Base-by-base conservation (phyloP, 2,329 filamentous ascomycete genomes). In the Claviceps arundinis region DNA sequence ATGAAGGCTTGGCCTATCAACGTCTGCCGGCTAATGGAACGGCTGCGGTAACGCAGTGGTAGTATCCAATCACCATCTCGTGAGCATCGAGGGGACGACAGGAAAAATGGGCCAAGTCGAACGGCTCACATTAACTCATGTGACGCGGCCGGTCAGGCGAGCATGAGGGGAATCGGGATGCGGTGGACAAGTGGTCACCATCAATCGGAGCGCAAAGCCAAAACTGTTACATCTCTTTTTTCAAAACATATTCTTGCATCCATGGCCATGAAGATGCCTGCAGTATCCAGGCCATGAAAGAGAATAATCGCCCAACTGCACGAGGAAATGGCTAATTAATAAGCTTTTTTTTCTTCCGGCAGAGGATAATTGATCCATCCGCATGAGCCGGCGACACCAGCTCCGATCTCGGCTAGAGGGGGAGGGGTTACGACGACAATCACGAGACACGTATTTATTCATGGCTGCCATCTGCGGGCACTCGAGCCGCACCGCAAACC, bases 381-480 rank as follows among this genome's bases (percentile, higher is more conserved):
- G 8, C 26, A 30, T 30, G 26, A 30, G 26, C 26, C 26, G 26
- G 26, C 44, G 44, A 46, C 44, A 46, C 24, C 30, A 26, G 49
- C 52, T 54, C 52, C 52, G 52, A 51, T 54, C 17, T 54, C 52
- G 52, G 52, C 49, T 45, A 50, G 44, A 13, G 52, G 51, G 52
- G 49, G 52, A 54, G 52, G 52, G 52, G 52, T 40, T 44, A 9
- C 45, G 34, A 40, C 38, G 14, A 17, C 41, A 37, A 49, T 37
- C 17, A 17, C 7, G 13, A 48, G 37, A n/a, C 51, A 37, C n/a
- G 47, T 46, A 46, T 46, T 46, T 46, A 46, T 46, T 46, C 44
- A 17, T 0, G 11, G 34, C 24, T 17, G 44, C 44, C 26, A 17
- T 24, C 44, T 46, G 16, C 34, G 24, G 24, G 24, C 44, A 26